Evolutionary conservation across 2,329 filamentous ascomycete genomes (phyloP), one percentile per base, ranked within the genome.

Genomic region (Fusarium avenaceum): DNA sequence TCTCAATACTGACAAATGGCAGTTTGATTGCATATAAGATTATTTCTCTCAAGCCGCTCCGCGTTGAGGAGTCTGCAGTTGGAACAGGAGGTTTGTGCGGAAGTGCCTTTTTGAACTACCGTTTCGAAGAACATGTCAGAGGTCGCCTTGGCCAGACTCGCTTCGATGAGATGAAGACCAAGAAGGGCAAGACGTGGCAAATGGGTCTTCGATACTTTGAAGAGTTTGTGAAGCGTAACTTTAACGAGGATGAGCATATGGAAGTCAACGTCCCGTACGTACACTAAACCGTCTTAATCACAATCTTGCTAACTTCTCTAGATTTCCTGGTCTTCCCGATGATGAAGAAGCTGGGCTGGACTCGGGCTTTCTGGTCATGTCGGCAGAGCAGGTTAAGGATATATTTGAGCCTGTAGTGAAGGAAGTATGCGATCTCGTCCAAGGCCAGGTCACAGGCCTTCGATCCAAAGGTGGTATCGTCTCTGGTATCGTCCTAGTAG

Each of bases 141-240:
- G 82, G 79, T 55, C 86, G 91, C 2, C 85, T 95, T 11, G 92
- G 92, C 2, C 83, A 85, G 38, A 85, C 85, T 33, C 82, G 86
- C 5, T 93, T 93, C 74, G 87, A 90, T 30, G 87, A 89, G 78
- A 93, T 95, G 90, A 91, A 92, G 75, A 77, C 87, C 52, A 92
- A 92, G 79, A 93, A 93, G 77, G 86, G 86, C 4, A 93, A 92
- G 78, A 92, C 90, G 1, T 94, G 92, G 91, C 91, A 90, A 76
- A 90, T 90, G 88, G 92, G 89, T 3, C 81, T 94, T 50, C 86
- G 88, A 56, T 94, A 93, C 74, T 95, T 93, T 77, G 92, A 95
- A 73, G 91, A 94, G 75, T 94, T 93, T 75, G 91, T 95, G 15
- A 95, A 95, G 79, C 86, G 92, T 15, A 94, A 93, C 74, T 95